Evolutionary conservation across 2,329 filamentous ascomycete species (phyloP), one percentile per base, ranked within the genome.

Genomic region (Ophiostoma ulmi): DNA sequence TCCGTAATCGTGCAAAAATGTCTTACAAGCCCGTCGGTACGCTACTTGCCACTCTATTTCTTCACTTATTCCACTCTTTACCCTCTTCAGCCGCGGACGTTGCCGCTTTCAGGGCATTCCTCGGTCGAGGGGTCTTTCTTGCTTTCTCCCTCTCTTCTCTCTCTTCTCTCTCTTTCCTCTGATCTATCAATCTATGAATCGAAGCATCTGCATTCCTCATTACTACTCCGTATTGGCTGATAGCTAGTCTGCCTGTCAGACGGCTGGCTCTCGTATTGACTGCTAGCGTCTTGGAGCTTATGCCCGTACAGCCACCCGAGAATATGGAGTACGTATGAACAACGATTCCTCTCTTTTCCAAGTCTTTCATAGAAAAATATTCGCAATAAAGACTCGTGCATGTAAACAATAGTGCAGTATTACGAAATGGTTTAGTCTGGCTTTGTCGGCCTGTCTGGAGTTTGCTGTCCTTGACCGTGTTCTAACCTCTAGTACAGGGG

Each of bases 91-190:
- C 52, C 52, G n/a, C 52, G 52, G 52, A 26, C 52, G 52, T 58
- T 11, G 52, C 52, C 52, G 52, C 26, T 58, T 58, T 58, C 52
- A 58, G 52, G 52, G 52, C 52, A 58, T 58, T 58, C 52, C 48
- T 55, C 48, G n/a, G 20, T 55, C n/a, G 10, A 26, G 22, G n/a
- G n/a, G 39, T 11, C 11, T 44, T 58, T 13, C 10, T 26, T 58
- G 22, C n/a, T 22, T 10, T 55, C 48, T 55, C 48, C 17, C 48
- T 4, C 52, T 55, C 52, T 26, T 13, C n/a, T 26, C 52, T 17
- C 41, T 14, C 44, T 7, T 44, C 41, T 5, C 41, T 44, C 44
- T 48, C 52, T 13, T 48, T 22, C 4, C 52, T 58, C 52, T 13
- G n/a, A 58, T 58, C 14, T 17, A 13, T 10, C 38, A n/a, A 48